Evolutionary conservation across 2,329 filamentous ascomycete species (phyloP).

Genomic region (Coleophoma cylindrospora): DNA sequence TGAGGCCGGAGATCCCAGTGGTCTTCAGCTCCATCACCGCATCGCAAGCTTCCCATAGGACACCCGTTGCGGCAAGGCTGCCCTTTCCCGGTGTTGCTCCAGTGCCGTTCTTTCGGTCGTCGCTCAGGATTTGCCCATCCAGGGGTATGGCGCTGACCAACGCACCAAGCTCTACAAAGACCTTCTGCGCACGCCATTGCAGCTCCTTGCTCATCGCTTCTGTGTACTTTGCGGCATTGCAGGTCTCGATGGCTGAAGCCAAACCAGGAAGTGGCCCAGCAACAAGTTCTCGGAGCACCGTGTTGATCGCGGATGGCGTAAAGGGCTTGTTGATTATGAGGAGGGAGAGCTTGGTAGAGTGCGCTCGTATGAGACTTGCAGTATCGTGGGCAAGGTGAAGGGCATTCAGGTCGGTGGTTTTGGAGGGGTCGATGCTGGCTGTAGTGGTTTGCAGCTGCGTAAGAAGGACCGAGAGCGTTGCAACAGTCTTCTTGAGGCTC

Average conservation of each 20-base stretch:
- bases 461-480: constrained; percentile 15
- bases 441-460: constrained; percentile 16
- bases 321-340: constrained; percentile 84
- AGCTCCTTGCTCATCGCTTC: constrained; percentile 59
- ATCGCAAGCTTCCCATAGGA: constrained; percentile 83
- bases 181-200: constrained; percentile 48
- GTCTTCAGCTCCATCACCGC: constrained; percentile 57
- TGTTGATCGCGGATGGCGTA: constrained; percentile 68
- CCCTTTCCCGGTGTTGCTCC: constrained; percentile 36
- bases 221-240: constrained; percentile 58
- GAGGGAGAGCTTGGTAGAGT: constrained; percentile 82
- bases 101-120: constrained; percentile 40
- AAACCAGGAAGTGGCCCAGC: constrained; percentile 70
- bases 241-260: constrained; percentile 64
- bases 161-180: constrained; percentile 57
- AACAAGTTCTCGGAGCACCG: constrained; percentile 68
- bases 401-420: constrained; percentile 38
- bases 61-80: constrained; percentile 62
- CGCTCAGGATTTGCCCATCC: constrained; percentile 48
- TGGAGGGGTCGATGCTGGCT: constrained; percentile 1
- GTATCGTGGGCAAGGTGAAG: constrained; percentile 69
- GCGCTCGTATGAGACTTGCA: constrained; percentile 69
- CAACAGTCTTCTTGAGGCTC: constrained; percentile 16
- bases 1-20: constrained; percentile 64
- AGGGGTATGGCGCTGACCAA: constrained; percentile 56